Conservation (phyloP, 352 stramenopile genomes). For the Globisporangium sylvaticum region DNA sequence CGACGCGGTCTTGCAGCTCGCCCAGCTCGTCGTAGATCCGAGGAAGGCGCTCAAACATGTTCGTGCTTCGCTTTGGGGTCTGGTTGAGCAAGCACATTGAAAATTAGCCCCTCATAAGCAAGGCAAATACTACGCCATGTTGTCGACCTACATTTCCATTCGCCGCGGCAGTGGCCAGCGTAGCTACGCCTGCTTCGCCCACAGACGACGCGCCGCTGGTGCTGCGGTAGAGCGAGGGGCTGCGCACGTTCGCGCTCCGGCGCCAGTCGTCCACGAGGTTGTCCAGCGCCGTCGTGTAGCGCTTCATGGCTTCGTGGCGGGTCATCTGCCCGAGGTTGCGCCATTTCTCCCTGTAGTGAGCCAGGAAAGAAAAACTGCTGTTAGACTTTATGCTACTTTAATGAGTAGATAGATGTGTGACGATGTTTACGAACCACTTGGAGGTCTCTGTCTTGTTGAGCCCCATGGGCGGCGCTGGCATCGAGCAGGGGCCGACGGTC, state of each 20-base stretch:
- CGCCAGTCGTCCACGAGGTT: constrained; percentile 82
- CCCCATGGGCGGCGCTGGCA: constrained; percentile 24
- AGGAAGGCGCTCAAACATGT: constrained; percentile 62
- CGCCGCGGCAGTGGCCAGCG: not conserved
- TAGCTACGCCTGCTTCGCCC: constrained; percentile 1
- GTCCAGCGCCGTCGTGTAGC: constrained; percentile 70
- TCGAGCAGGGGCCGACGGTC: constrained; percentile 52
- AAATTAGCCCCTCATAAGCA: not conserved
- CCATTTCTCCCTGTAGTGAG: constrained; percentile 57
- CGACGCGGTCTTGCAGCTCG: constrained; percentile 60
- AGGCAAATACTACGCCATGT: not conserved
- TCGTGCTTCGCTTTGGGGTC: constrained; percentile 32
- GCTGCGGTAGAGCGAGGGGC: constrained; percentile 9
- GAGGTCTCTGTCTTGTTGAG: constrained; percentile 50
- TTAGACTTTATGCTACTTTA: not conserved
- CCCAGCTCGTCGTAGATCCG: constrained; percentile 65
- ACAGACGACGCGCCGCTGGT: constrained; percentile 13
- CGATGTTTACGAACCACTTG: constrained; percentile 33
- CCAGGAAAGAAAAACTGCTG: not conserved
- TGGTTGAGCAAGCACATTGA: not conserved
- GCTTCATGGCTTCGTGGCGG: constrained; percentile 73
- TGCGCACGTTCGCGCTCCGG: constrained; percentile 45
- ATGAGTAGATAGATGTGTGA: not conserved
- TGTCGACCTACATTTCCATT: not conserved
- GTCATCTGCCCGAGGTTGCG: constrained; percentile 58